phyloP scores from a whole-genome alignment of 192 early-diverging fungal species.

The Piromyces sp. region DNA sequence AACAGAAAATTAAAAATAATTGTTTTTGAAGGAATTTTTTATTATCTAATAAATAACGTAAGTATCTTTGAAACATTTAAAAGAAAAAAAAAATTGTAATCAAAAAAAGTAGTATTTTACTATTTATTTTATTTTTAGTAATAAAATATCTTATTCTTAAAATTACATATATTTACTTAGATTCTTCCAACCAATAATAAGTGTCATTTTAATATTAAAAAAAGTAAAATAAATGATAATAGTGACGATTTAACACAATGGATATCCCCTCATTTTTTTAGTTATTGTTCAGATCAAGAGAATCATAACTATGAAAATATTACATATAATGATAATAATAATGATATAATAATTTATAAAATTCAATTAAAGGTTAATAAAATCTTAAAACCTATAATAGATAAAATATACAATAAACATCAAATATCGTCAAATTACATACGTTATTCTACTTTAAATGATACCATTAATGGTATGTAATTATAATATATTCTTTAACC shows the following conservation, averaged over 20 bases:
- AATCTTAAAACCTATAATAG: neutral
- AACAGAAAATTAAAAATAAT: neutral
- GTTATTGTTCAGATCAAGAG: neutral
- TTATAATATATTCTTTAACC: too few species aligned
- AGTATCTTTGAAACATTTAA: too few species aligned
- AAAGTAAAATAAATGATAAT: neutral
- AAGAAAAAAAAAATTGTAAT: too few species aligned
- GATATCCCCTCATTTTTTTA: neutral
- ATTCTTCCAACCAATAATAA: neutral
- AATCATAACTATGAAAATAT: too few species aligned
- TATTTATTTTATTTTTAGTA: too few species aligned
- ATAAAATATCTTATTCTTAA: too few species aligned
- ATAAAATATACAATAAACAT: neutral
- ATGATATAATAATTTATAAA: neutral
- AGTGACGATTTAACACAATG: neutral
- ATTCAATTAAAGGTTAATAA: neutral
- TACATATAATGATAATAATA: neutral
- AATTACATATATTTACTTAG: too few species aligned
- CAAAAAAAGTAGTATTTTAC: too few species aligned
- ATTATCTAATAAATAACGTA: neutral
- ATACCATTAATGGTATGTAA: neutral
- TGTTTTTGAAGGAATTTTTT: neutral
- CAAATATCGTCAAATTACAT: neutral
- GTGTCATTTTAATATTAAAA: neutral
- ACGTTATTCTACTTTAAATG: neutral